Evolutionary conservation across 768 basidiomycete genomes (phyloP).

Genomic region (Tephrocybe rancida): DNA sequence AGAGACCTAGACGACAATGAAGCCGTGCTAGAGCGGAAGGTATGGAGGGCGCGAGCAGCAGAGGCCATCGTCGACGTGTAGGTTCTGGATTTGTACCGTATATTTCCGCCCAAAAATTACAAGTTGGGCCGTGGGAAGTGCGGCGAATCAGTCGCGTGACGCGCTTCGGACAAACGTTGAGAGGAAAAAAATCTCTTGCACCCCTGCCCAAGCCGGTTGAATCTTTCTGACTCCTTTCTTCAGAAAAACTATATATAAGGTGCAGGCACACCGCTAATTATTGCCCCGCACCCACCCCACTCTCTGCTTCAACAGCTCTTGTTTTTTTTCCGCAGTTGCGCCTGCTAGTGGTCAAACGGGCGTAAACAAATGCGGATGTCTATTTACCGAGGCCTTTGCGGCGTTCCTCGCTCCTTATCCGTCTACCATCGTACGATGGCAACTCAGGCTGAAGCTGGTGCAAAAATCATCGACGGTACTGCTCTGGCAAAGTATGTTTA

Average conservation of each 20-base stretch:
- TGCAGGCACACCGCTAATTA: constrained; percentile 15
- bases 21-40: constrained; percentile 62
- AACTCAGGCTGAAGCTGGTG: constrained; percentile 27
- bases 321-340: constrained; percentile 3
- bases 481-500: constrained; percentile 76
- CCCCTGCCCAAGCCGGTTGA: not conserved
- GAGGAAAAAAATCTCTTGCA: not conserved
- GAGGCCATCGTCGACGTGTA: constrained; percentile 30
- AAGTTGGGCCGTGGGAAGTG: constrained; percentile 14
- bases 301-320: constrained; percentile 1
- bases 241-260: constrained; percentile 2
- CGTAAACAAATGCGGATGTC: constrained; percentile 26
- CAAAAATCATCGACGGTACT: constrained; percentile 79
- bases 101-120: constrained; percentile 20
- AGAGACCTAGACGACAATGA: constrained; percentile 53
- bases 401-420: constrained; percentile 32
- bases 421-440: constrained; percentile 40
- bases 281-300: not conserved
- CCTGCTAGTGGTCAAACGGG: constrained; percentile 22
- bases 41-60: constrained; percentile 49
- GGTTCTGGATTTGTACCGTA: constrained; percentile 8
- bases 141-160: constrained; percentile 7
- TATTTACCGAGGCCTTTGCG: constrained; percentile 15
- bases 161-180: not conserved
- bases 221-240: not conserved